These are phyloP conservation scores for Warburgia ugandensis DNA, from an alignment of 164 flowering plant species.

Conservation along the genomic window DNA sequence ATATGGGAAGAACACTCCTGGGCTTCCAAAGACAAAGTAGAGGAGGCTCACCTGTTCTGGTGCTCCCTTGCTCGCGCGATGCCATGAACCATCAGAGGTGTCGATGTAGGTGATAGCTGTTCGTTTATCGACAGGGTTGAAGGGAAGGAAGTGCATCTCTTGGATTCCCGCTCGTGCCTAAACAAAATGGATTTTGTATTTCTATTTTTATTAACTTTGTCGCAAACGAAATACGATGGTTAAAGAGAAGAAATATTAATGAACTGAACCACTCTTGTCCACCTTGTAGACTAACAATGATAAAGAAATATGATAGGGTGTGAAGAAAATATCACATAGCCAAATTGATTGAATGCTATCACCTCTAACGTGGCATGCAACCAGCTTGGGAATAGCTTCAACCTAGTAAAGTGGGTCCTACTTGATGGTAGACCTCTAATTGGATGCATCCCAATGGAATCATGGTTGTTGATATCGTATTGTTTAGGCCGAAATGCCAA, in stretches of 20 bases:
- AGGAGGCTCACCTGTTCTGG: conserved; percentile 26
- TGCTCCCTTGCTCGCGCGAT: conserved; percentile 39
- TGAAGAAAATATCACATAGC: too few species aligned
- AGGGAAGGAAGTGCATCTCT: conserved; percentile 47
- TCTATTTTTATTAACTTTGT: neutral
- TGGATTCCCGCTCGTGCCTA: conserved; percentile 39
- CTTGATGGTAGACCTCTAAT: neutral
- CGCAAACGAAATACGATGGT: neutral
- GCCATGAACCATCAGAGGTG: conserved; percentile 28
- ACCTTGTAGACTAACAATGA: neutral
- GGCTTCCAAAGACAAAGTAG: neutral
- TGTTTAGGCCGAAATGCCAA: neutral
- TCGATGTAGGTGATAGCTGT: conserved; percentile 43
- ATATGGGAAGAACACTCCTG: neutral
- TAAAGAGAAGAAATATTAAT: too few species aligned
- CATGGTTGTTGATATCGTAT: neutral
- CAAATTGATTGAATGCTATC: too few species aligned
- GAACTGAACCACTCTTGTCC: too few species aligned
- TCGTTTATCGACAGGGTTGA: conserved; percentile 42
- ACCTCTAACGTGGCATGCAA: neutral
- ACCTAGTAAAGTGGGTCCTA: neutral
- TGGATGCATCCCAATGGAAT: neutral
- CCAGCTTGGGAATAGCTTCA: neutral
- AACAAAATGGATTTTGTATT: neutral
- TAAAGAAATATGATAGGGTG: neutral